Conservation (phyloP, 1,284 basidiomycete genomes). For the Cryptococcus sp. region DNA sequence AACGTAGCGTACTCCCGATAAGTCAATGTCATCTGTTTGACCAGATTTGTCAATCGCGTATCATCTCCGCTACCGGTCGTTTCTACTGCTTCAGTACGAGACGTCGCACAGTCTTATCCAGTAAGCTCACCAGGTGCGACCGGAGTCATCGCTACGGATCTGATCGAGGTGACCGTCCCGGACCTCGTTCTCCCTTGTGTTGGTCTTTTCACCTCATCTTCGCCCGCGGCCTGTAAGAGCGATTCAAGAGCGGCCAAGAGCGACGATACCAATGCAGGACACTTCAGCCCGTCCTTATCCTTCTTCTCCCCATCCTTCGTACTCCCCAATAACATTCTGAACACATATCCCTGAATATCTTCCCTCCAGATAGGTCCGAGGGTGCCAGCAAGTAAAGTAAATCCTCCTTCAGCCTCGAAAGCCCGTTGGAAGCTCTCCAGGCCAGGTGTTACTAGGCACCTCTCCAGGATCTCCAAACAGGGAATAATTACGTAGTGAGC, state of each 20-base stretch:
- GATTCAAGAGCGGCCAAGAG: slow-evolving; percentile 35
- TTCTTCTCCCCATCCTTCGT: neutral
- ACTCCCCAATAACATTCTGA: slow-evolving; percentile 24
- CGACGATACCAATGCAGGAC: slow-evolving; percentile 25
- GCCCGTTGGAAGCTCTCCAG: slow-evolving; percentile 40
- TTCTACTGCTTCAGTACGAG: neutral
- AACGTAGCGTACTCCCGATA: slow-evolving; percentile 30
- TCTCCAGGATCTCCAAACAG: slow-evolving; percentile 36
- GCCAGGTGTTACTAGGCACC: slow-evolving; percentile 30
- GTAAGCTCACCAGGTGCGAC: slow-evolving; percentile 11
- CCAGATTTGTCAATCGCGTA: slow-evolving; percentile 22
- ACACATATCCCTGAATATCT: slow-evolving; percentile 31
- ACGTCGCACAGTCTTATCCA: too few species aligned
- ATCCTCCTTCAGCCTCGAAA: slow-evolving; percentile 46
- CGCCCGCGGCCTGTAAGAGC: slow-evolving; percentile 32
- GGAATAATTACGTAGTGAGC: slow-evolving; percentile 37
- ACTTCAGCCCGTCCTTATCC: slow-evolving; percentile 18
- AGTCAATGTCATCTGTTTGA: slow-evolving; percentile 25
- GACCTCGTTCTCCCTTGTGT: slow-evolving; percentile 17
- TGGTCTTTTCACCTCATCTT: slow-evolving; percentile 14
- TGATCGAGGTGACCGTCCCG: slow-evolving; percentile 23
- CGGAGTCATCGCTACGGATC: slow-evolving; percentile 19
- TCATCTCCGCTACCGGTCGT: slow-evolving; percentile 6
- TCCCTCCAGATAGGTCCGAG: slow-evolving; percentile 34
- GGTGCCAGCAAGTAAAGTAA: slow-evolving; percentile 35